Conservation (phyloP, 257 asterid genomes). For the Phtheirospermum japonicum region DNA sequence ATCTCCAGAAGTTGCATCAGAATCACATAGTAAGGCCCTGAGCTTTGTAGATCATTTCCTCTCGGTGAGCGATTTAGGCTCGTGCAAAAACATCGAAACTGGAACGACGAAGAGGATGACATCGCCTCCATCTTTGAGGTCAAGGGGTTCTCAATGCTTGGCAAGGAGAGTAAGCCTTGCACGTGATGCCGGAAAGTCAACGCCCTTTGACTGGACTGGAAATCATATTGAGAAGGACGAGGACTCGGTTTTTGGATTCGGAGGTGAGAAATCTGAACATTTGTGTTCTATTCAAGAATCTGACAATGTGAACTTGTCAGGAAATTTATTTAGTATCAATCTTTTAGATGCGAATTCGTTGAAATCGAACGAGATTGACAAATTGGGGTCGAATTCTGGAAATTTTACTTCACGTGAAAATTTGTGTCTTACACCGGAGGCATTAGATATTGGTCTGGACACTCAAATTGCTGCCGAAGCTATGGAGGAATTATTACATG, state of each 20-base stretch:
- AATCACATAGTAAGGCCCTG: slow-evolving; percentile 48
- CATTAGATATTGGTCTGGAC: slow-evolving; percentile 54
- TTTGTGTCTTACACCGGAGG: slow-evolving; percentile 29
- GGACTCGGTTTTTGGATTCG: slow-evolving; percentile 21
- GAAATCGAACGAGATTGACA: slow-evolving; percentile 21
- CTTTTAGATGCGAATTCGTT: slow-evolving; percentile 15
- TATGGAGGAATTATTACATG: slow-evolving; percentile 61
- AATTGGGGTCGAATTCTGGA: slow-evolving; percentile 29
- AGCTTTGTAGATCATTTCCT: slow-evolving; percentile 65
- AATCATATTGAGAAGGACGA: slow-evolving; percentile 32
- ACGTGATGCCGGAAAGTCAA: slow-evolving; percentile 30
- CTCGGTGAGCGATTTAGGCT: slow-evolving; percentile 39
- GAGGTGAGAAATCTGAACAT: slow-evolving; percentile 27
- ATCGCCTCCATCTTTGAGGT: slow-evolving; percentile 51
- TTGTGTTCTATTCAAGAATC: slow-evolving; percentile 28
- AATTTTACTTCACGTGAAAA: slow-evolving; percentile 20
- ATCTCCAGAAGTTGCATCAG: slow-evolving; percentile 47
- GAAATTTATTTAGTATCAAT: slow-evolving; percentile 17
- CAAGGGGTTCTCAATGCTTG: slow-evolving; percentile 55
- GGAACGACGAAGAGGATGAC: slow-evolving; percentile 25
- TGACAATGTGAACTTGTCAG: slow-evolving; percentile 24
- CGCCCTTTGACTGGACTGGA: slow-evolving; percentile 63
- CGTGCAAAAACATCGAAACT: slow-evolving; percentile 28
- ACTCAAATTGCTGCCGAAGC: slow-evolving; percentile 96
- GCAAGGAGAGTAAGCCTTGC: slow-evolving; percentile 47